Conservation (phyloP, 495 filamentous ascomycete species). For the Cercophora sp. region DNA sequence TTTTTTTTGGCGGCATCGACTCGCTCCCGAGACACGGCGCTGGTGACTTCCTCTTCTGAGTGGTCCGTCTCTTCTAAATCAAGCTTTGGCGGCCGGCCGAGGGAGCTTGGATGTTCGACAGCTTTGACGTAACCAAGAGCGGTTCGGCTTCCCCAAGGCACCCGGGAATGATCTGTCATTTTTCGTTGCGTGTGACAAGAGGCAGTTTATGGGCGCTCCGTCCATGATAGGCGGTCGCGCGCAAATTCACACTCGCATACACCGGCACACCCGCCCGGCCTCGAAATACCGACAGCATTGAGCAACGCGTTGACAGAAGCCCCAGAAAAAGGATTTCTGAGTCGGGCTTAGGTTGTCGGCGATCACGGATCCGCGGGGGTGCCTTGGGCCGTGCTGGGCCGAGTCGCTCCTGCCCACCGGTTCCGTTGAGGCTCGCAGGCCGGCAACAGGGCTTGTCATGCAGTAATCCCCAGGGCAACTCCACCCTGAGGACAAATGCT, state of each 20-base stretch:
- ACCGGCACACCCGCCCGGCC: not conserved
- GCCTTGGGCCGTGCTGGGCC: not conserved
- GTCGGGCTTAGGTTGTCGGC: constrained; percentile 2
- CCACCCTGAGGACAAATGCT: too few relatives aligned
- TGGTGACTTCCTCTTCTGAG: not conserved
- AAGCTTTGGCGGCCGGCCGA: constrained; percentile 11
- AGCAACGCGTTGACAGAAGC: not conserved
- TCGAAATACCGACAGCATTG: constrained; percentile 3
- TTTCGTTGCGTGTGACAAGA: not conserved
- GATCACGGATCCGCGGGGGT: not conserved
- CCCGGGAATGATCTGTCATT: constrained; percentile 15
- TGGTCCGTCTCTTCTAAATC: not conserved
- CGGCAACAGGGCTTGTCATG: too few relatives aligned
- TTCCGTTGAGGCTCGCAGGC: constrained; percentile 5
- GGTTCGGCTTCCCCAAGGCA: constrained; percentile 2
- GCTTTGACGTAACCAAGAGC: constrained; percentile 4
- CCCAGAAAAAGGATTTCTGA: constrained; percentile 3
- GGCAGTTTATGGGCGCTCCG: too few relatives aligned
- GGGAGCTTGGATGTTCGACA: constrained; percentile 16
- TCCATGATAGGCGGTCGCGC: too few relatives aligned
- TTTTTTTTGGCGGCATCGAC: not conserved
- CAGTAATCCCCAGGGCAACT: too few relatives aligned
- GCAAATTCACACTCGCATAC: too few relatives aligned
- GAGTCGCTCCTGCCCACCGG: not conserved
- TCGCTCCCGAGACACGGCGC: constrained; percentile 13